phyloP scores from a whole-genome alignment of 768 basidiomycete genomes.

The Tylopilus balloui region DNA sequence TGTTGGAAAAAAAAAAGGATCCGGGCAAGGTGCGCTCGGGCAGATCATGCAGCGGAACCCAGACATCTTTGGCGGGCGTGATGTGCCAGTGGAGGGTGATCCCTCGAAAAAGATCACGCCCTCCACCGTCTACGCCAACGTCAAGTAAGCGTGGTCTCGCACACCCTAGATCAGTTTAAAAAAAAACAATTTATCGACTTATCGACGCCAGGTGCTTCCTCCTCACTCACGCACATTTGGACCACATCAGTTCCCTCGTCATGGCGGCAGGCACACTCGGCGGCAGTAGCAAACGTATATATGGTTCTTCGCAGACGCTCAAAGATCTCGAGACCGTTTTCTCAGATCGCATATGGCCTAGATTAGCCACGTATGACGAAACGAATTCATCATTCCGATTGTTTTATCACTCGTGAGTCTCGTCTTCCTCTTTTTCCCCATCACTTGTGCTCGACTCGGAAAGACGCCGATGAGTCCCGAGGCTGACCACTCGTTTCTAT shows the following conservation, averaged over 20 bases:
- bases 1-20: slow-evolving; percentile 49
- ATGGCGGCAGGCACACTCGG: slow-evolving; percentile 75
- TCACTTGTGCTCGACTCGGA: not conserved
- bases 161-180: too few species aligned
- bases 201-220: slow-evolving; percentile 61
- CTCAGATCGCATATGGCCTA: slow-evolving; percentile 80
- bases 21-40: slow-evolving; percentile 75
- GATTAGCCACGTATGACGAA: slow-evolving; percentile 71
- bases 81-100: slow-evolving; percentile 10
- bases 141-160: slow-evolving; percentile 27
- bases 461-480: slow-evolving; percentile 3
- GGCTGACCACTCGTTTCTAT: slow-evolving; percentile 10
- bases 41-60: slow-evolving; percentile 56
- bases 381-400: slow-evolving; percentile 55
- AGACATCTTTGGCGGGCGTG: slow-evolving; percentile 42
- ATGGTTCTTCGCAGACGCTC: slow-evolving; percentile 56
- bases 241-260: slow-evolving; percentile 82
- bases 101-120: slow-evolving; percentile 19
- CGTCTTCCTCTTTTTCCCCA: not conserved
- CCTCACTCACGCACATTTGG: slow-evolving; percentile 86
- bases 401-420: slow-evolving; percentile 59
- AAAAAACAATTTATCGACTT: too few species aligned
- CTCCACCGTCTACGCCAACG: slow-evolving; percentile 27
- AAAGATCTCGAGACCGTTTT: slow-evolving; percentile 69
- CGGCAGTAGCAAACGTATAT: slow-evolving; percentile 60